Conservation (phyloP, 176 grass and related monocot species). For the Typha latifolia region DNA sequence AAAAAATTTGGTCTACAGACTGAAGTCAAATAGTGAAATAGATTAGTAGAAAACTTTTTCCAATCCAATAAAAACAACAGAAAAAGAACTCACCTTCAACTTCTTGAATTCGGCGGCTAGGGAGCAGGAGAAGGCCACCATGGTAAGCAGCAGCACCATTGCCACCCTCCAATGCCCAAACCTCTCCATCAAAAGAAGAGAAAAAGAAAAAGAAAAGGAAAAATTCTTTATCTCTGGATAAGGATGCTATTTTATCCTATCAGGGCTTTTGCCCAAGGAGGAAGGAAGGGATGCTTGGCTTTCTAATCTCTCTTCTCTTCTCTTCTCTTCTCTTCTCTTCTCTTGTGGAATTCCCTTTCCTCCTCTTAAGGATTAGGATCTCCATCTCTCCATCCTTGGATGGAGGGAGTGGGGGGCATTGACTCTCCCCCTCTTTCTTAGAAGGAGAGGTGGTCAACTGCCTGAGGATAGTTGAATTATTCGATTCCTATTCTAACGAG, state of each 20-base stretch:
- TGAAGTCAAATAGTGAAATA: no score
- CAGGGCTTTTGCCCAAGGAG: neutral
- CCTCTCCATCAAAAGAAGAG: constrained; percentile 22
- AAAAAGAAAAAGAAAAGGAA: neutral
- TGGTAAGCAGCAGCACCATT: constrained; percentile 38
- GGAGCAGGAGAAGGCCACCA: constrained; percentile 66
- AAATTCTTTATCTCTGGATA: no score
- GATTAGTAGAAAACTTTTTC: no score
- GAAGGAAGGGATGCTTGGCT: neutral
- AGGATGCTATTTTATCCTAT: no score
- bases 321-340: neutral
- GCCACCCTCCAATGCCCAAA: constrained; percentile 23
- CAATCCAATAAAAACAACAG: no score
- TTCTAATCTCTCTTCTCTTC: neutral
- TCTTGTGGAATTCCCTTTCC: neutral
- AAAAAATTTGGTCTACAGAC: no score
- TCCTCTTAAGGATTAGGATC: neutral
- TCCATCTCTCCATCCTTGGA: neutral
- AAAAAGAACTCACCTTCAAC: constrained; percentile 46
- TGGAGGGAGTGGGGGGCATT: neutral
- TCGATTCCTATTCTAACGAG: no score
- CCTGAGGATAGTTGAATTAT: no score
- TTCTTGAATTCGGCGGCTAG: constrained; percentile 80
- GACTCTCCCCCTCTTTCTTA: neutral
- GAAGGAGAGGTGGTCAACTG: neutral